phyloP scores from a whole-genome alignment of 352 stramenopile genomes.

The Peronospora destructor region DNA sequence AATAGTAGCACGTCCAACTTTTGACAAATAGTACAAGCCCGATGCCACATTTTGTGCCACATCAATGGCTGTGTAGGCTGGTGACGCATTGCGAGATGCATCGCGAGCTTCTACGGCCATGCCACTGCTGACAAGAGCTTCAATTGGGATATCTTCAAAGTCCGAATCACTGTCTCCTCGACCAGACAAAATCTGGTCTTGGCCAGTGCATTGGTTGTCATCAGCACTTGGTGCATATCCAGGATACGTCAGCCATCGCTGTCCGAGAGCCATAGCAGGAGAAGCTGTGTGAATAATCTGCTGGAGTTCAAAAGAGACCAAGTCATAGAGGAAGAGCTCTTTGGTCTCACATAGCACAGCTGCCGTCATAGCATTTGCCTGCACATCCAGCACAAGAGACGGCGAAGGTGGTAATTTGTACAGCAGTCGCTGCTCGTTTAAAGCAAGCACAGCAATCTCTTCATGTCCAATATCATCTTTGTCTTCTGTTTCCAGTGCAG shows the following conservation, averaged over 20 bases:
- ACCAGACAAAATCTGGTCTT: slow-evolving; percentile 21
- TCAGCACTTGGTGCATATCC: slow-evolving; percentile 29
- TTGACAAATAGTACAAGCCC: slow-evolving; percentile 76
- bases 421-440: slow-evolving; percentile 43
- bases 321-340: slow-evolving; percentile 62
- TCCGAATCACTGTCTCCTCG: slow-evolving; percentile 39
- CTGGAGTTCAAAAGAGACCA: slow-evolving; percentile 39
- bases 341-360: slow-evolving; percentile 62
- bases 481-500: background rate
- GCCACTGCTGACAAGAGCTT: slow-evolving; percentile 35
- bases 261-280: slow-evolving; percentile 55
- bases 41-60: slow-evolving; percentile 85
- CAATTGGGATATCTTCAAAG: slow-evolving; percentile 36
- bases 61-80: slow-evolving; percentile 67
- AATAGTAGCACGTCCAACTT: slow-evolving; percentile 59
- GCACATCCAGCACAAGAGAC: slow-evolving; percentile 61
- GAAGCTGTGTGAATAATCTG: slow-evolving; percentile 45
- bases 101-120: slow-evolving; percentile 21
- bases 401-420: slow-evolving; percentile 51
- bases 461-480: slow-evolving; percentile 33
- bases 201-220: slow-evolving; percentile 8
- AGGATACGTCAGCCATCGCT: slow-evolving; percentile 66
- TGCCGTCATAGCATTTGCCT: slow-evolving; percentile 46
- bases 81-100: slow-evolving; percentile 25
- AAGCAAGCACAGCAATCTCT: slow-evolving; percentile 44